phyloP scores from a whole-genome alignment of 352 stramenopile species.

The Phytopythium delawarense region DNA sequence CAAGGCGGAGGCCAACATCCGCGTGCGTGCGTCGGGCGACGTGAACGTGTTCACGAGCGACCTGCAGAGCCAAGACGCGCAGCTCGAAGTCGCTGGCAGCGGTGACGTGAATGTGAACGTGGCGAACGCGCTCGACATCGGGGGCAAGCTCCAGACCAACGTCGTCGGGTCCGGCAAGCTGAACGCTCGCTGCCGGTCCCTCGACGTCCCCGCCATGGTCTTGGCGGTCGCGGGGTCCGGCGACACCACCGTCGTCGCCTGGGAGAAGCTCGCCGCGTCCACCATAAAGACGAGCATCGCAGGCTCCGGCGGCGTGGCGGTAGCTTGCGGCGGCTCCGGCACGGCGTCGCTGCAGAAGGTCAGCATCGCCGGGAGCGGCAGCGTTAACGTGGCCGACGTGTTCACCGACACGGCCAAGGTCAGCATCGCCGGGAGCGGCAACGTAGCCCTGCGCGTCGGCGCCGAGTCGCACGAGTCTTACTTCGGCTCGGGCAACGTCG shows the following conservation, averaged over 20 bases:
- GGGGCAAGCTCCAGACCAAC: neutral
- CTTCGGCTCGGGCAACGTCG: neutral
- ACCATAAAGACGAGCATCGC: neutral
- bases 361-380: conserved; percentile 1
- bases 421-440: conserved; percentile 1
- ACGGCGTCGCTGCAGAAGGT: neutral
- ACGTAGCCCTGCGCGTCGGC: conserved; percentile 1
- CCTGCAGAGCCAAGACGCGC: neutral
- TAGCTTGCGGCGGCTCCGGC: neutral
- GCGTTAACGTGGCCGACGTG: conserved; percentile 2
- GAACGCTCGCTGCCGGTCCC: neutral
- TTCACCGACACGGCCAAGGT: conserved; percentile 1
- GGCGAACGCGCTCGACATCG: neutral
- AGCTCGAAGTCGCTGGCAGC: neutral
- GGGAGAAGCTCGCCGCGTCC: neutral
- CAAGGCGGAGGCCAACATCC: neutral
- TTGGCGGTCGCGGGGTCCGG: neutral
- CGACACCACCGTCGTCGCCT: neutral
- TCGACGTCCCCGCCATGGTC: neutral
- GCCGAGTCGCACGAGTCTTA: conserved; percentile 1
- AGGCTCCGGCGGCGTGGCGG: neutral
- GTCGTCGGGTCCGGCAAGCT: neutral
- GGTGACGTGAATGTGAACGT: conserved; percentile 1
- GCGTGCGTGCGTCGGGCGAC: neutral
- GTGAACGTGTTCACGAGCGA: conserved; percentile 5